Evolutionary conservation across 2,329 filamentous ascomycete genomes (phyloP), one percentile per base, ranked within the genome.

Genomic region (Drechslera avenae): DNA sequence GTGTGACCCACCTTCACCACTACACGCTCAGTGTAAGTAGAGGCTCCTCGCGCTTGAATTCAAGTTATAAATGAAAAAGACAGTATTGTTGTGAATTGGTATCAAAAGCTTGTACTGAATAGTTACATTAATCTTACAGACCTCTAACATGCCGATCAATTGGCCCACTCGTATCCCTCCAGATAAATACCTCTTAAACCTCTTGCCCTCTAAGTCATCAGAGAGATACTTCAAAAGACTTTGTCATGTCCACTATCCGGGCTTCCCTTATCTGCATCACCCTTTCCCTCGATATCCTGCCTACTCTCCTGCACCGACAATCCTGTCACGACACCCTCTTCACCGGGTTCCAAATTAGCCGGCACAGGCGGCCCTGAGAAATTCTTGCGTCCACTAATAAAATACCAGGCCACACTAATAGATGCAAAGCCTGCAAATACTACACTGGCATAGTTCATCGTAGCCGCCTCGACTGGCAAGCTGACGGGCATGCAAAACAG

Each of bases 401-500:
- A 64, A 36, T 75, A 76, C 67, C 73, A 74, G 1, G 61, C 56
- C 1, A 73, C 46, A 49, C 68, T 71, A 17, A 76, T 74, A 3
- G 55, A 30, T 3, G 70, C 71, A 37, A 76, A 73, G 0, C 73
- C 73, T 12, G 71, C 73, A 55, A 75, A 76, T 0, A 76, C 74
- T 2, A 74, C 73, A 34, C 63, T 69, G 1, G 73, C 73, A 46
- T 76, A 76, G 51, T 80, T 80, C 78, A 80, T 73, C 3, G 61
- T 71, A 1, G 59, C 60, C 0, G 75, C 63, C 30, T 71, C 72
- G 0, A 75, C 74, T 0, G 77, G 75, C 10, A 80, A 54, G 36
- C 69, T 74, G 18, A 78, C 74, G 0, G 79, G 89, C 86, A 92
- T 89, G 68, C 87, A 91, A 76, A 91, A 92, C 36, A 92, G 75